These are phyloP conservation scores for Aureobasidium subglaciale DNA, from an alignment of 2,329 filamentous ascomycete genomes.

Conservation along the genomic window DNA sequence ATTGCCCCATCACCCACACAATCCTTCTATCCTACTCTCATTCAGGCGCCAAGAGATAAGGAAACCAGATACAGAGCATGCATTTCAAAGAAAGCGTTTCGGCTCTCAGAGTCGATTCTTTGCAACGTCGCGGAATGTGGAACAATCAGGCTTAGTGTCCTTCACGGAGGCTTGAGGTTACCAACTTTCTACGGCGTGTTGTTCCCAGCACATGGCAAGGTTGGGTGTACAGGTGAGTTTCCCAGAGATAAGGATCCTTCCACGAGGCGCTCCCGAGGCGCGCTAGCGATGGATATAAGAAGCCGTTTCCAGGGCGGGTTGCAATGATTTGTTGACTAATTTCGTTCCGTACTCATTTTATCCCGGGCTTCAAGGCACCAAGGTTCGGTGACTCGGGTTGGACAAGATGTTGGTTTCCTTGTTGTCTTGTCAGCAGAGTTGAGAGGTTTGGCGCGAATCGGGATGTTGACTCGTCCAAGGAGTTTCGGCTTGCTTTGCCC, in stretches of 20 bases:
- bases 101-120: background rate
- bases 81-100: constrained; percentile 7
- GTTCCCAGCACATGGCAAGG: background rate
- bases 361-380: background rate
- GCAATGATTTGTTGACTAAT: constrained; percentile 6
- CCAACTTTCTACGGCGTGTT: background rate
- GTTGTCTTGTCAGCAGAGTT: constrained; percentile 3
- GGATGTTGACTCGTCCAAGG: background rate
- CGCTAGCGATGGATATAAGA: constrained; percentile 1
- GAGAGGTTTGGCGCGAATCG: constrained; percentile 2
- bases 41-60: constrained; percentile 7
- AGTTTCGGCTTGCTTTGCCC: background rate
- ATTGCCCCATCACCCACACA: background rate
- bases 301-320: constrained; percentile 8
- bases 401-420: background rate
- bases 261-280: constrained; percentile 2
- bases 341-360: constrained; percentile 1
- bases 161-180: background rate
- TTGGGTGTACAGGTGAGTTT: constrained; percentile 1
- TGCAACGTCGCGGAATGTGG: background rate
- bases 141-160: constrained; percentile 1
- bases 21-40: background rate
- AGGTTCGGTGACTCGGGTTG: background rate
- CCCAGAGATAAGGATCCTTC: constrained; percentile 13
- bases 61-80: constrained; percentile 1